Evolutionary conservation across 495 filamentous ascomycete genomes (phyloP).

Genomic region (Chaetomium tenue): DNA sequence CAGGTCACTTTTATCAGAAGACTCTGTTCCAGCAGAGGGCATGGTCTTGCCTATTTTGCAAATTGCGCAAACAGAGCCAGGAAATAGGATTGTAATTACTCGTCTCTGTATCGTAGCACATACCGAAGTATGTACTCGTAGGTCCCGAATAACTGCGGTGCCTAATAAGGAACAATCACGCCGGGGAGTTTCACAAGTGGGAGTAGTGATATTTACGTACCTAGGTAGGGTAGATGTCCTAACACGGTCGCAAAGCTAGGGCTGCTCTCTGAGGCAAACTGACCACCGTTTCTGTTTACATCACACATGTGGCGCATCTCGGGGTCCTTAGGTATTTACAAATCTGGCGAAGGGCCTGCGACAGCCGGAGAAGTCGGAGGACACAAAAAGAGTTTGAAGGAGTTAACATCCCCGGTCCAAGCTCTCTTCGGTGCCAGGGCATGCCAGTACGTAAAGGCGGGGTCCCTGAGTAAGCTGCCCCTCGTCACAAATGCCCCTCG

Average conservation of each 20-base stretch:
- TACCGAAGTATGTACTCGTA: too few relatives aligned
- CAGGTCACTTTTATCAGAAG: too few relatives aligned
- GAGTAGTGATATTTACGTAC: too few relatives aligned
- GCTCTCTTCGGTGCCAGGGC: constrained; percentile 22
- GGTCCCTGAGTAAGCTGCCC: constrained; percentile 44
- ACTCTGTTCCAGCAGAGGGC: too few relatives aligned
- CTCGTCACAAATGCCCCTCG: constrained; percentile 28
- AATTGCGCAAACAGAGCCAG: too few relatives aligned
- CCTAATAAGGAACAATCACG: too few relatives aligned
- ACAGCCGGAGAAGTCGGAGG: constrained; percentile 25
- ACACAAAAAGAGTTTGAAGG: background rate
- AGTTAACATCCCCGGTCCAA: constrained; percentile 21
- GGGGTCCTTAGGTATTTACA: background rate
- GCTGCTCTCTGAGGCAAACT: background rate
- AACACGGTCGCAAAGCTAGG: background rate
- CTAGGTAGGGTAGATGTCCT: background rate
- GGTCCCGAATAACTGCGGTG: too few relatives aligned
- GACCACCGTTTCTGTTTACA: background rate
- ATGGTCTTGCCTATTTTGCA: too few relatives aligned
- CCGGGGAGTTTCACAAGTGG: too few relatives aligned
- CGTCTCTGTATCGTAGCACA: too few relatives aligned
- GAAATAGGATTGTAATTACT: too few relatives aligned
- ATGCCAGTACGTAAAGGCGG: constrained; percentile 29
- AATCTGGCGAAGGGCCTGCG: constrained; percentile 8
- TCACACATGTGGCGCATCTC: background rate